These are phyloP conservation scores for Brachypodium distachyon DNA, from an alignment of 202 grass and related monocot species.

Conservation along the genomic window DNA sequence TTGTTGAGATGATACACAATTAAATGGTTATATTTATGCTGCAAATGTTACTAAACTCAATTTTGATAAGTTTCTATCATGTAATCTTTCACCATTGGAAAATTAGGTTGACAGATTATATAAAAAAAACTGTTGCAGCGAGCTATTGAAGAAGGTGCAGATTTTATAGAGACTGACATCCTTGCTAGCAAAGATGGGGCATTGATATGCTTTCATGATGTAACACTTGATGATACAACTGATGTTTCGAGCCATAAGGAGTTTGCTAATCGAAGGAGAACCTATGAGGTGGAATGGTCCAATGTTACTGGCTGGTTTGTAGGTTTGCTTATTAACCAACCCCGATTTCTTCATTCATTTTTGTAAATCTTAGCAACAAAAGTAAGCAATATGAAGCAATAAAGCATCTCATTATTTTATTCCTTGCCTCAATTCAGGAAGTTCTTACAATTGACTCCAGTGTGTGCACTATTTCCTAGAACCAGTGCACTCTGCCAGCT, in stretches of 20 bases:
- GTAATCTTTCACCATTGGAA: neutral
- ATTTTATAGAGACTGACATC: slow-evolving; percentile 82
- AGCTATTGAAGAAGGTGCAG: slow-evolving; percentile 70
- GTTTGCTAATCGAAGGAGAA: slow-evolving; percentile 55
- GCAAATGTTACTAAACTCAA: neutral
- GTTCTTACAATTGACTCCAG: neutral
- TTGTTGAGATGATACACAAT: neutral
- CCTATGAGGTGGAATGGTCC: slow-evolving; percentile 61
- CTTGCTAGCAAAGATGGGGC: slow-evolving; percentile 68
- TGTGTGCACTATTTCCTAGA: neutral
- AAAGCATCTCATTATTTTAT: neutral
- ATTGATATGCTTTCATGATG: slow-evolving; percentile 81
- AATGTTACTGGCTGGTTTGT: slow-evolving; percentile 68
- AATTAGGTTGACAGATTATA: neutral
- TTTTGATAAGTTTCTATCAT: neutral
- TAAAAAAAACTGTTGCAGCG: slow-evolving; percentile 29
- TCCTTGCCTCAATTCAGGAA: neutral
- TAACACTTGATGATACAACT: slow-evolving; percentile 63
- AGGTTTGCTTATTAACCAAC: slow-evolving; percentile 29
- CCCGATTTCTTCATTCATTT: neutral
- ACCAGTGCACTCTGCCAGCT: neutral
- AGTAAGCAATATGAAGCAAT: neutral
- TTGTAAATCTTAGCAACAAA: slow-evolving; percentile 1
- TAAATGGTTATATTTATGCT: neutral
- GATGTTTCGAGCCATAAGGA: slow-evolving; percentile 40